phyloP scores from a whole-genome alignment of 2,329 filamentous ascomycete genomes.

The Bipolaris victoriae region DNA sequence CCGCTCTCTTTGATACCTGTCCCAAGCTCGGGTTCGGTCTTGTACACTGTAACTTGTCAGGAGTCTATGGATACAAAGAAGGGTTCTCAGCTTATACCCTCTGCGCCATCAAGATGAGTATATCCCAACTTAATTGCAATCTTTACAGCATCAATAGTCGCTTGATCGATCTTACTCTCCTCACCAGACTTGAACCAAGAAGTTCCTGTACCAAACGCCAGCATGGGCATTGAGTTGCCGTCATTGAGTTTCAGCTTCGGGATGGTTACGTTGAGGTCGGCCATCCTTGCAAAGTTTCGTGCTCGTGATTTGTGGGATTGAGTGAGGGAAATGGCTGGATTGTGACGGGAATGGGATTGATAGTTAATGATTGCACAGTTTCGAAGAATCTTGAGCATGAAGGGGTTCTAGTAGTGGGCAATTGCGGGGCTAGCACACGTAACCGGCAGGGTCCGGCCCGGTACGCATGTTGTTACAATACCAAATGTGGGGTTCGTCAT shows the following conservation, averaged over 20 bases:
- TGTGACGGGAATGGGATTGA: background rate
- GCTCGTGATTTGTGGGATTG: background rate
- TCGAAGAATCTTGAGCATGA: background rate
- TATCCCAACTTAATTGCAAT: conserved; percentile 73
- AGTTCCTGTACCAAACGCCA: conserved; percentile 76
- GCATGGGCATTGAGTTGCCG: conserved; percentile 73
- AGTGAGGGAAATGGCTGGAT: background rate
- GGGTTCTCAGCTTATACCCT: conserved; percentile 55
- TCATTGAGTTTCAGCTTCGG: conserved; percentile 74
- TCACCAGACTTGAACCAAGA: conserved; percentile 64
- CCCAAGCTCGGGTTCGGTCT: conserved; percentile 58
- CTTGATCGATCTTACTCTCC: conserved; percentile 61
- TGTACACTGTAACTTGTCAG: conserved; percentile 51
- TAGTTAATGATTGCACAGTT: background rate
- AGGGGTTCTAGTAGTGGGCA: background rate
- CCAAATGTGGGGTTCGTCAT: conserved; percentile 15
- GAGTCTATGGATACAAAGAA: background rate
- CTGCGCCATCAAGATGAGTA: conserved; percentile 75
- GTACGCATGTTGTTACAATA: conserved; percentile 2
- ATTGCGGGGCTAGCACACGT: background rate
- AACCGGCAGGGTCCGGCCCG: background rate
- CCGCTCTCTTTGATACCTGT: conserved; percentile 55
- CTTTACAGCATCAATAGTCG: conserved; percentile 62
- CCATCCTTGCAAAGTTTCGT: conserved; percentile 38
- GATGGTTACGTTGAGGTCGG: conserved; percentile 55